Evolutionary conservation across 139 green algal species (phyloP), one percentile per base, ranked within the genome.

Genomic region (Coelastrella sp.): DNA sequence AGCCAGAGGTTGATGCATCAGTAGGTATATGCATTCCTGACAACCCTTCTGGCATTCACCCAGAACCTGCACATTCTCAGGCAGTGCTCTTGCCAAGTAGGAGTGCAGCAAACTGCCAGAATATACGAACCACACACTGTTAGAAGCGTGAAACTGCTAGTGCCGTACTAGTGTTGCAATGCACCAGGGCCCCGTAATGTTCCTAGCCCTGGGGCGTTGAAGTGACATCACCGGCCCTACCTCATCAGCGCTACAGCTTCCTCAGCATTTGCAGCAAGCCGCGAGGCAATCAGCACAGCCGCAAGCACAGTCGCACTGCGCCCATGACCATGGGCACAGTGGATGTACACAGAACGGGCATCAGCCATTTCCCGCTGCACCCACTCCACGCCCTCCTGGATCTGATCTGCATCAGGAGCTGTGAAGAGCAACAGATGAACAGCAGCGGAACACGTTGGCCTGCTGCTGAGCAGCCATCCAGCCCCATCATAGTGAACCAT

Each of bases 301-400:
- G 61, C 88, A 27, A 96, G 76, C 68, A 96, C 90, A 5, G 93
- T 94, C 11, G 93, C 94, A 61, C 84, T 93, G 56, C 94, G 84
- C 17, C 94, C 94, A 35, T 96, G 94, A 7, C 94, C 94, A 89
- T 96, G 94, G 6, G 94, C 94, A 82, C 95, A 97, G 90, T 97
- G 95, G 17, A 97, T 86, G 72, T 95, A 94, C 11, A 96, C 83
- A 7, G 87, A 72, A 8, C 79, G 68, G 15, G 93, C 94, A 60
- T 76, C 85, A 0, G 22, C 25, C 60, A 84, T 70, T 88, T 96
- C 87, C 15, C 87, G 11, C 74, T 90, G 68, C 7, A 91, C 90
- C 92, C 93, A 97, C 68, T 90, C 88, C 60, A 96, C 95, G 11
- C 86, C 95, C 22, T 87, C n/a, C 65, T 97, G 91, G n/a, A 96